A percentile compares a stretch with the other conserved stretches of the same genome.
These are phyloP conservation scores for Penicillium ochrochloron DNA, from an alignment of 495 filamentous ascomycete genomes.

Conservation along the genomic window DNA sequence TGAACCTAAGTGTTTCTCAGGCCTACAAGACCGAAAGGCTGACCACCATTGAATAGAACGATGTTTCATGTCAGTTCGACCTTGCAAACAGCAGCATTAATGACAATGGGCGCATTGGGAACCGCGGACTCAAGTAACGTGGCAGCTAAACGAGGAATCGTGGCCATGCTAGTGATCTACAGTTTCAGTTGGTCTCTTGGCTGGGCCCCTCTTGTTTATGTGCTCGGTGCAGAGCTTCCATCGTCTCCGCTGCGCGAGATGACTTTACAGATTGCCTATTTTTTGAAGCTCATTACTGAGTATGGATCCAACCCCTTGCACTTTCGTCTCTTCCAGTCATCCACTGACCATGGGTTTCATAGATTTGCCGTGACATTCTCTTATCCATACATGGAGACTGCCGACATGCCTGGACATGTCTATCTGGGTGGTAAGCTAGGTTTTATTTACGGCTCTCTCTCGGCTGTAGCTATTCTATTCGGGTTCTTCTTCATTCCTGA, in stretches of 20 bases:
- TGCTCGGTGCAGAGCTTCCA: background rate
- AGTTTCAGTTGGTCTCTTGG: background rate
- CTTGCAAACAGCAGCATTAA: background rate
- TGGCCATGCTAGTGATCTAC: background rate
- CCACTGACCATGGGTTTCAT: background rate
- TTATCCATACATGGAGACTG: slow-evolving; percentile 28
- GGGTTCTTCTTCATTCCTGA: slow-evolving; percentile 26
- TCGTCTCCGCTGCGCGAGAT: background rate
- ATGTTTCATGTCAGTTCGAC: background rate
- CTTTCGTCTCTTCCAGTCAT: background rate
- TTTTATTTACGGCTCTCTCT: slow-evolving; percentile 31
- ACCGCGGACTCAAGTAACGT: background rate
- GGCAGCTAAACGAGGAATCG: background rate
- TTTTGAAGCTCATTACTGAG: slow-evolving; percentile 29
- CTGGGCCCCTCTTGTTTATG: background rate
- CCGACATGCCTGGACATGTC: slow-evolving; percentile 21
- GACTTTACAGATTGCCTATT: slow-evolving; percentile 15
- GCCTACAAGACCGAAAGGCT: background rate
- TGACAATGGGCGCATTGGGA: background rate
- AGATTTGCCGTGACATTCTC: slow-evolving; percentile 33
- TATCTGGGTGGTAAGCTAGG: slow-evolving; percentile 30
- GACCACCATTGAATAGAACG: background rate
- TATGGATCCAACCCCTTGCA: slow-evolving; percentile 3
- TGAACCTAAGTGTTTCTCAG: background rate
- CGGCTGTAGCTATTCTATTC: slow-evolving; percentile 23